Conservation (phyloP, 306 rosid species). For the Pachyrhizus erosus region DNA sequence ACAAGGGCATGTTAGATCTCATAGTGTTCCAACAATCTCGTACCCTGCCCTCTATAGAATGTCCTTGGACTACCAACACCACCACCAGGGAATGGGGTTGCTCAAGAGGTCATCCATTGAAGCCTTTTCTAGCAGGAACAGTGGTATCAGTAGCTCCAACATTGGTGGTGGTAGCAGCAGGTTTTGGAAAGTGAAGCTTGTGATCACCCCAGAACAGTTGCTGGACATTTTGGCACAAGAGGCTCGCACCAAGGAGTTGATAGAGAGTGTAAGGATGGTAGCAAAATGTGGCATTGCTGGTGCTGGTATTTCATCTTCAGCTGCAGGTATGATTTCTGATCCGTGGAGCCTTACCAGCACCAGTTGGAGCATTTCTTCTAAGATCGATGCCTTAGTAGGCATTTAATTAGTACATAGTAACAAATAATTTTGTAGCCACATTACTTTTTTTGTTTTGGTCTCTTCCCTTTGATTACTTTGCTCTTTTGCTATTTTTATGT, state of each 20-base stretch:
- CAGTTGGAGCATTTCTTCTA: constrained; percentile 64
- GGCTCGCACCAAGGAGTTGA: constrained; percentile 67
- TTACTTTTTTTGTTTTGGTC: neutral
- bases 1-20: constrained; percentile 76
- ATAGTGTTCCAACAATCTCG: constrained; percentile 59
- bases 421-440: constrained; percentile 17
- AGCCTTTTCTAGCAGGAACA: constrained; percentile 50
- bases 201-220: constrained; percentile 71
- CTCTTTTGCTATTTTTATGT: neutral
- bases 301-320: constrained; percentile 49
- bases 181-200: constrained; percentile 90
- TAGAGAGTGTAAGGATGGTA: constrained; percentile 77
- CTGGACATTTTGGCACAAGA: constrained; percentile 78
- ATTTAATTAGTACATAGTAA: constrained; percentile 36
- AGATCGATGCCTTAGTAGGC: constrained; percentile 52
- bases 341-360: constrained; percentile 77
- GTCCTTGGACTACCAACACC: constrained; percentile 62
- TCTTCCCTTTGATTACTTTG: constrained; percentile 18
- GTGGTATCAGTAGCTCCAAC: neutral
- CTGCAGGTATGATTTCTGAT: constrained; percentile 56
- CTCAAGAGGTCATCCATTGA: constrained; percentile 64
- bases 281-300: constrained; percentile 68
- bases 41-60: constrained; percentile 65
- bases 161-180: constrained; percentile 29
- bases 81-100: constrained; percentile 41